Percentiles rank a stretch among this genome's conserved stretches.
These are phyloP conservation scores for Cordyceps javanica DNA, from an alignment of 2,329 filamentous ascomycete species.

Conservation along the genomic window DNA sequence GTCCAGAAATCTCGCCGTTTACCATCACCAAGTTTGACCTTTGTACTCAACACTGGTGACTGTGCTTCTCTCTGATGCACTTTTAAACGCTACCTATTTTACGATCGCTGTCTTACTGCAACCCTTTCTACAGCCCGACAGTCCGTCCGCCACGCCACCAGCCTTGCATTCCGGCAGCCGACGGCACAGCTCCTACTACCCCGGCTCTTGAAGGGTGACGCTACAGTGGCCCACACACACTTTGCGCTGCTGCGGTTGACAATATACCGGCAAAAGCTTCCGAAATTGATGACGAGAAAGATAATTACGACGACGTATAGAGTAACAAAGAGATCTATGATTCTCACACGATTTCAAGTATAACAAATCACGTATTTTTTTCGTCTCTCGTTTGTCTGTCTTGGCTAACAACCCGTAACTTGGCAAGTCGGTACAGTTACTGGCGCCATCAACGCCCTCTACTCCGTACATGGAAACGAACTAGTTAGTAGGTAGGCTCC, in stretches of 20 bases:
- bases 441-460: slow-evolving; percentile 7
- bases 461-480: too few relatives aligned
- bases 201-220: neutral
- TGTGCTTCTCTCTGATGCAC: neutral
- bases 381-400: too few relatives aligned
- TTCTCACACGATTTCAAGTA: neutral
- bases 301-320: too few relatives aligned
- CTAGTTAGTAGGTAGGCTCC: too few relatives aligned
- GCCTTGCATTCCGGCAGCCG: slow-evolving; percentile 11
- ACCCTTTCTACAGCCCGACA: neutral
- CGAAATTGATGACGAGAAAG: too few relatives aligned
- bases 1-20: neutral
- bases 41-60: neutral
- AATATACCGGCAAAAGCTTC: neutral
- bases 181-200: neutral
- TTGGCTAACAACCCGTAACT: neutral
- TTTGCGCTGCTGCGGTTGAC: neutral
- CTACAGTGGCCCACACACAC: slow-evolving; percentile 7
- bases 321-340: too few relatives aligned
- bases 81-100: neutral
- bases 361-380: neutral
- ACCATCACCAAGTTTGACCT: neutral
- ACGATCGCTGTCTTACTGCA: neutral
- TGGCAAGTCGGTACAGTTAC: neutral
- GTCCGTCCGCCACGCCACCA: slow-evolving; percentile 3